These are phyloP conservation scores for Warburgia ugandensis DNA, from an alignment of 164 flowering plant genomes.

Conservation along the genomic window DNA sequence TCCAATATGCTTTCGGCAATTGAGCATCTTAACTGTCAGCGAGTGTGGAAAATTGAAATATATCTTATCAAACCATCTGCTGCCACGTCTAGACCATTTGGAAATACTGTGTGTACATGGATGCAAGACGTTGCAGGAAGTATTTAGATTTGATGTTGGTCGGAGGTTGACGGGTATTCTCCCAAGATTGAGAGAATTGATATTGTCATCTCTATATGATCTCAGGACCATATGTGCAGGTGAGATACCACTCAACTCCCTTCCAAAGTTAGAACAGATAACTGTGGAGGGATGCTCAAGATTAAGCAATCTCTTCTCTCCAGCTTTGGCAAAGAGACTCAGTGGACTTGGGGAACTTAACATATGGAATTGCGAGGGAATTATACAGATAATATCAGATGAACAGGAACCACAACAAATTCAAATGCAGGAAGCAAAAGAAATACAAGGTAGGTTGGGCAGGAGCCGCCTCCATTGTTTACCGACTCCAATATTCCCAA, in stretches of 20 bases:
- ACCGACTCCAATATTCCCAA: too few species aligned
- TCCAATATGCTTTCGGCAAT: neutral
- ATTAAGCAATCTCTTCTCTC: neutral
- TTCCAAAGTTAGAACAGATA: neutral
- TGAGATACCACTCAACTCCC: neutral
- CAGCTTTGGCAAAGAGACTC: too few species aligned
- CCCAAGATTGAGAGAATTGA: neutral
- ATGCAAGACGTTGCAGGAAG: conserved; percentile 5
- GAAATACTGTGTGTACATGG: neutral
- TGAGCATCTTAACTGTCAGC: neutral
- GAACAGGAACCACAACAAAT: too few species aligned
- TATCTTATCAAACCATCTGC: neutral
- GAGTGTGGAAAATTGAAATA: neutral
- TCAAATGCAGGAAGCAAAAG: too few species aligned
- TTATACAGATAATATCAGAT: too few species aligned
- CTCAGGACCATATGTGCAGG: conserved; percentile 1
- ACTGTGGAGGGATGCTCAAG: neutral
- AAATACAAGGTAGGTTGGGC: too few species aligned
- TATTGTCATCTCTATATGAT: neutral
- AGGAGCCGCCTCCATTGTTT: too few species aligned
- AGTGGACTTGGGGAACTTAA: too few species aligned
- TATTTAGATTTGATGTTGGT: neutral
- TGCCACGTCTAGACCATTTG: conserved; percentile 1
- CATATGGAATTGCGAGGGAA: too few species aligned
- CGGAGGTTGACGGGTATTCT: neutral